These are phyloP conservation scores for Chytriomyces hyalinus DNA, from an alignment of 192 early-diverging fungal genomes.

Conservation along the genomic window DNA sequence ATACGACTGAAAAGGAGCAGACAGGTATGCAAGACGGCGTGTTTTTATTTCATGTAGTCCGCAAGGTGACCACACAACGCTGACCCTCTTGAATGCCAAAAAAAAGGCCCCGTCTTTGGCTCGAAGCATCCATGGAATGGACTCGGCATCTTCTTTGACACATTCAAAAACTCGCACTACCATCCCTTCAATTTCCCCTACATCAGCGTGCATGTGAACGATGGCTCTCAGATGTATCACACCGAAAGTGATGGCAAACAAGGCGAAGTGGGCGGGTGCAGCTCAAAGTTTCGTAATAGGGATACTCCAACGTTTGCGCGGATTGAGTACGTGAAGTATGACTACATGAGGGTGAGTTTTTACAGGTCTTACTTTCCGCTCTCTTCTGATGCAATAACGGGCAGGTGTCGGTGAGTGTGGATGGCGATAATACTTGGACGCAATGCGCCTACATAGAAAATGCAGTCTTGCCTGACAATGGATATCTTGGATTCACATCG, in stretches of 20 bases:
- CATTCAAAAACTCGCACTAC: slow-evolving; percentile 80
- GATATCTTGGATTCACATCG: slow-evolving; percentile 90
- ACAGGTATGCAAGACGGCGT: slow-evolving; percentile 12
- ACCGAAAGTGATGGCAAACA: slow-evolving; percentile 78
- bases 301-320: slow-evolving; percentile 63
- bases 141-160: slow-evolving; percentile 95
- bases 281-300: slow-evolving; percentile 75
- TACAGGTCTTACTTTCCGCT: slow-evolving; percentile 40
- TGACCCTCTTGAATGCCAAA: background rate
- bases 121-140: slow-evolving; percentile 83
- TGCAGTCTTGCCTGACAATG: slow-evolving; percentile 69
- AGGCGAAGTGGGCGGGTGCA: slow-evolving; percentile 57
- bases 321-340: slow-evolving; percentile 74
- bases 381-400: slow-evolving; percentile 35
- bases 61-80: background rate
- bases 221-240: slow-evolving; percentile 84
- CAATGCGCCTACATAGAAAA: slow-evolving; percentile 81
- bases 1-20: slow-evolving; percentile 69
- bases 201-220: slow-evolving; percentile 88
- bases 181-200: slow-evolving; percentile 71
- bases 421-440: slow-evolving; percentile 71
- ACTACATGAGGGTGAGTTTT: slow-evolving; percentile 55
- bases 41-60: no score
- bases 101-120: slow-evolving; percentile 88
- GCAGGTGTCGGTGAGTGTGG: slow-evolving; percentile 58